Base-by-base conservation (phyloP, 306 rosid species). In the Medicago ruthenica region DNA sequence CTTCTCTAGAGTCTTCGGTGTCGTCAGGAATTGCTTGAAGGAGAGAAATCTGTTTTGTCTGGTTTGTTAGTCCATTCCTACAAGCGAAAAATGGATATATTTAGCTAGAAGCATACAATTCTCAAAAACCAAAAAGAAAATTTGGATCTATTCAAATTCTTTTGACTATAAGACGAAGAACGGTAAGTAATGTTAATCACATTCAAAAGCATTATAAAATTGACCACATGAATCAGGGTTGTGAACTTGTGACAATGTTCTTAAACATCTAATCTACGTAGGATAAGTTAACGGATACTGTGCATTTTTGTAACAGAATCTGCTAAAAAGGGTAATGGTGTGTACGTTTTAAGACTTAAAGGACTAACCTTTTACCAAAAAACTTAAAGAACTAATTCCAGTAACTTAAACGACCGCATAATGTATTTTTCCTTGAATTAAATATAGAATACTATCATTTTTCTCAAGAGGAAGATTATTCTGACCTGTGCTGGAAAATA, bases 401-500 rank as follows among this genome's bases (percentile, higher is more conserved):
- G 37, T 34, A 34, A 34, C 37, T 34, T 34, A 34, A 34, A 34
- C 37, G 7, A 34, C 37, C 7, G 37, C 37, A 34, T 34, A 34
- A 34, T 34, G 37, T 6, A 34, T 34, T 34, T 31, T 34, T 4
- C 37, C 37, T 34, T 34, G 7, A 34, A 34, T 34, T 42, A 44
- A 12, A 54, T 9, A 54, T 53, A 17, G 3, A 9, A 1, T 54
- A 54, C 22, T 54, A 16, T 54, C 18, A 54, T 18, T 9, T 22
- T 11, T 58, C 64, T 58, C 37, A 22, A 58, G 71, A 69, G 76
- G 17, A 27, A 74, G 62, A 31, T 17, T 65, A 72, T 64, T 67
- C 85, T 88, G 88, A 94, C 99, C 99, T 95, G 50, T 81, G 97
- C 86, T 95, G 97, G 87, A 95, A 95, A 75, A 95, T 81, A 77